Percentiles rank a stretch among this genome's conserved stretches.
Conservation (phyloP, 164 flowering plant genomes). For the Liquidambar formosana region DNA sequence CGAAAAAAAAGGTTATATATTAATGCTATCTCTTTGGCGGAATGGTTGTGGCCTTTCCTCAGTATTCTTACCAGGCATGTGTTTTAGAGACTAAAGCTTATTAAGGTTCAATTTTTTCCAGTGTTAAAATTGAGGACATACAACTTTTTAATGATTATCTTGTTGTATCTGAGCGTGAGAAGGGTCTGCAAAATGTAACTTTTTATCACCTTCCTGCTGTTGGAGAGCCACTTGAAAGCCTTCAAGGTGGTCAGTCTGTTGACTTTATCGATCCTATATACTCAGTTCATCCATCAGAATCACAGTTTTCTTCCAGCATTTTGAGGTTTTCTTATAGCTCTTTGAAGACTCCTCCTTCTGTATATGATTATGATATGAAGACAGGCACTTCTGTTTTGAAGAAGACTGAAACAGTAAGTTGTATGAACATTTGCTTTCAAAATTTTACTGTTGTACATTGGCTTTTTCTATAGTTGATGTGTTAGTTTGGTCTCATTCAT, state of each 20-base stretch:
- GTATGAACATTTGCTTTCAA: background rate
- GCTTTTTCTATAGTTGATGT: background rate
- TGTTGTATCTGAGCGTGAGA: slow-evolving; percentile 71
- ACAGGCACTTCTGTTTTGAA: slow-evolving; percentile 67
- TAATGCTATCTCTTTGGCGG: background rate
- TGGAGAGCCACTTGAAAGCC: slow-evolving; percentile 56
- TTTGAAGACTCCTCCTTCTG: slow-evolving; percentile 79
- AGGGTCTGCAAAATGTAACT: slow-evolving; percentile 66
- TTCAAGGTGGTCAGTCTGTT: slow-evolving; percentile 63
- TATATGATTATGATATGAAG: slow-evolving; percentile 89
- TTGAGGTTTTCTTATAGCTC: slow-evolving; percentile 76
- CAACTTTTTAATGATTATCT: slow-evolving; percentile 67
- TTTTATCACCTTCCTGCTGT: slow-evolving; percentile 64
- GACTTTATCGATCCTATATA: slow-evolving; percentile 77
- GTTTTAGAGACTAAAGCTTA: slow-evolving; percentile 4
- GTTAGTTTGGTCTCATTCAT: background rate
- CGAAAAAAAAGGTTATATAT: too few relatives aligned
- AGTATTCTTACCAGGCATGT: background rate
- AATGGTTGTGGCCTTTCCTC: background rate
- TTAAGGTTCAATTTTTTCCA: slow-evolving; percentile 29
- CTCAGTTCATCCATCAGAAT: slow-evolving; percentile 55
- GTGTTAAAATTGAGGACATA: slow-evolving; percentile 72
- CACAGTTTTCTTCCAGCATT: slow-evolving; percentile 65
- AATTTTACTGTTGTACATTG: background rate
- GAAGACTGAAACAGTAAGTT: slow-evolving; percentile 66